These are phyloP conservation scores for Xylaria sp. DNA, from an alignment of 2,329 filamentous ascomycete genomes.

Conservation along the genomic window DNA sequence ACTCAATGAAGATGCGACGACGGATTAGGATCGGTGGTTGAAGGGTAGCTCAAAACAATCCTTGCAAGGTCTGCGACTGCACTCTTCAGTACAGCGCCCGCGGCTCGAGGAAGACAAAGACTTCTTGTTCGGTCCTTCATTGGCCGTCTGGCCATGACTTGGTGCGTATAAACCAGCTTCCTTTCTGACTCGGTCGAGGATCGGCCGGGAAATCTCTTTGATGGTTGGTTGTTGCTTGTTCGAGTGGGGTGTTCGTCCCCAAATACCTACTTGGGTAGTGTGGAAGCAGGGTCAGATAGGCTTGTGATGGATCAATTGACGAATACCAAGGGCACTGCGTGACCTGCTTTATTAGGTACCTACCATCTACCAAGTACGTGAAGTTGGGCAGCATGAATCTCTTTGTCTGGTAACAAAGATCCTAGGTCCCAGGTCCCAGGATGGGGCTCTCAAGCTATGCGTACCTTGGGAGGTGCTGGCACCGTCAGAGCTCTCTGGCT, in stretches of 20 bases:
- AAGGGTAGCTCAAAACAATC: slow-evolving; percentile 17
- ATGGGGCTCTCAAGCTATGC: slow-evolving; percentile 19
- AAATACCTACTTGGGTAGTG: slow-evolving; percentile 21
- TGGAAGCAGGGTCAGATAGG: slow-evolving; percentile 16
- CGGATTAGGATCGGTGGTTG: slow-evolving; percentile 24
- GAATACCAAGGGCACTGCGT: background rate
- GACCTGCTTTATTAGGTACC: slow-evolving; percentile 15
- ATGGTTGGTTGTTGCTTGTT: slow-evolving; percentile 35
- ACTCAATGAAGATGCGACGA: slow-evolving; percentile 12
- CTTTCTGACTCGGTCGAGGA: slow-evolving; percentile 51
- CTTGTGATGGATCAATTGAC: slow-evolving; percentile 21
- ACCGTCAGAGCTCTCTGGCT: slow-evolving; percentile 35
- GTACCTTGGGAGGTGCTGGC: slow-evolving; percentile 35
- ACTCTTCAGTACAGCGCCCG: background rate
- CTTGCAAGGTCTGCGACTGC: slow-evolving; percentile 19
- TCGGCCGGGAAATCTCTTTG: slow-evolving; percentile 41
- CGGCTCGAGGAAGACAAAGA: slow-evolving; percentile 41
- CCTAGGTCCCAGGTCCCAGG: background rate
- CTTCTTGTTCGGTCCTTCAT: slow-evolving; percentile 34
- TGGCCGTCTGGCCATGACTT: slow-evolving; percentile 29
- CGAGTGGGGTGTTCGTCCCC: slow-evolving; percentile 28
- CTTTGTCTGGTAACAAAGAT: slow-evolving; percentile 10
- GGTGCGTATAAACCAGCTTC: slow-evolving; percentile 42
- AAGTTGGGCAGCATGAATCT: slow-evolving; percentile 20
- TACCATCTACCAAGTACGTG: slow-evolving; percentile 8